A percentile compares a stretch with the other conserved stretches of the same genome.
Conservation (phyloP, 2,329 filamentous ascomycete genomes). For the Nigrograna mackinnonii region DNA sequence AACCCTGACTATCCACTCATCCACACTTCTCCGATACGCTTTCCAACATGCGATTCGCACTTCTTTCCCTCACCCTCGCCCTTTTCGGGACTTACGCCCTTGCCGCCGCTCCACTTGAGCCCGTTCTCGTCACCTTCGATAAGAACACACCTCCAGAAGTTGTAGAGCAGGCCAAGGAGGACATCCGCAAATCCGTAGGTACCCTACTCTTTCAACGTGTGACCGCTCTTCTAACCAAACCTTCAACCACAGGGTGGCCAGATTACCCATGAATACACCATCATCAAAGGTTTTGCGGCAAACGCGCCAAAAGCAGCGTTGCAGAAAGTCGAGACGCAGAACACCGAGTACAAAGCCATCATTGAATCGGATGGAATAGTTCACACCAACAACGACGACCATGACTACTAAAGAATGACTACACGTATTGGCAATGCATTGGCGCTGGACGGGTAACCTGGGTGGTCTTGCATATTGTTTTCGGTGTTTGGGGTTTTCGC, state of each 20-base stretch:
- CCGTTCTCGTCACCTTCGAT: slow-evolving; percentile 79
- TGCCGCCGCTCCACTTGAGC: slow-evolving; percentile 64
- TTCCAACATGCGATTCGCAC: slow-evolving; percentile 66
- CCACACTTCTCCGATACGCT: too few species aligned
- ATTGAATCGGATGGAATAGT: slow-evolving; percentile 81
- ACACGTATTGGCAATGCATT: too few species aligned
- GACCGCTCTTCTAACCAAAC: neutral
- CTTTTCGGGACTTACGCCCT: slow-evolving; percentile 64
- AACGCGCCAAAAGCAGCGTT: slow-evolving; percentile 72
- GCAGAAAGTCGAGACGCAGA: slow-evolving; percentile 67
- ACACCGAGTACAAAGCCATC: slow-evolving; percentile 62
- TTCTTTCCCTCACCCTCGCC: slow-evolving; percentile 61
- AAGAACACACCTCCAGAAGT: slow-evolving; percentile 69
- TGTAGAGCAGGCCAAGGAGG: slow-evolving; percentile 71
- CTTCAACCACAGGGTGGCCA: slow-evolving; percentile 66
- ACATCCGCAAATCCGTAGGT: slow-evolving; percentile 66
- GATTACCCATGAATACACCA: slow-evolving; percentile 77
- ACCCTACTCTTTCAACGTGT: neutral
- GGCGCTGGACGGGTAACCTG: too few species aligned
- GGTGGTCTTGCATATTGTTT: too few species aligned
- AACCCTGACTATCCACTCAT: neutral
- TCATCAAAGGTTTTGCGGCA: slow-evolving; percentile 74
- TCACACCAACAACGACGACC: slow-evolving; percentile 31
- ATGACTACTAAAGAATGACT: too few species aligned
- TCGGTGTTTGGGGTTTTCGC: too few species aligned